These are phyloP conservation scores for Lasiosphaeriaceae sp. DNA, from an alignment of 495 filamentous ascomycete genomes.

Conservation along the genomic window DNA sequence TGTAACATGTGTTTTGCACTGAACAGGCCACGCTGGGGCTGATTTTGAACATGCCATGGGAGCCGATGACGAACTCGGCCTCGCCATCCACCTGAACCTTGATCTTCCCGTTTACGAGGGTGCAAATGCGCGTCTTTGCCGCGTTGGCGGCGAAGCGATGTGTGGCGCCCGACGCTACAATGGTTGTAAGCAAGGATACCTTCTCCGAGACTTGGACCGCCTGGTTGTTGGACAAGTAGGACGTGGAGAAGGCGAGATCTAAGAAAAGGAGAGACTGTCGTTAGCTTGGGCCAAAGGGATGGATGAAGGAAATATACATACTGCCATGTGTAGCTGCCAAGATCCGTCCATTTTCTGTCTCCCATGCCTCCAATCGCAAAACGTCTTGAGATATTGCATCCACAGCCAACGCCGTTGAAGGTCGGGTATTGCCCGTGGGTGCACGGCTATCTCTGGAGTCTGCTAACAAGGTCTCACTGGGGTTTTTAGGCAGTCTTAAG, in stretches of 20 bases:
- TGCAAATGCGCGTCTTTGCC: constrained; percentile 21
- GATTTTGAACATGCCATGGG: constrained; percentile 24
- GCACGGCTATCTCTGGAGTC: neutral
- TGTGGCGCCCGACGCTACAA: constrained; percentile 22
- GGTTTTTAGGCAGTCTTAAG: neutral
- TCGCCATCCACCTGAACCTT: constrained; percentile 21
- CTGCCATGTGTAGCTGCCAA: neutral
- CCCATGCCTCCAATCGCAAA: constrained; percentile 18
- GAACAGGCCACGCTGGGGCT: constrained; percentile 15
- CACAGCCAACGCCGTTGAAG: neutral
- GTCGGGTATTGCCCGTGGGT: neutral
- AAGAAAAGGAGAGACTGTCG: neutral
- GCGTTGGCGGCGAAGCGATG: constrained; percentile 13
- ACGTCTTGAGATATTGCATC: neutral
- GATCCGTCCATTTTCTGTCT: constrained; percentile 1
- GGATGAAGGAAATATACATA: neutral
- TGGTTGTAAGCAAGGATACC: constrained; percentile 20
- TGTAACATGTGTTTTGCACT: constrained; percentile 24
- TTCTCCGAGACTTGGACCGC: constrained; percentile 15
- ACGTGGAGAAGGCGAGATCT: constrained; percentile 27
- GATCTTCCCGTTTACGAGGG: constrained; percentile 25
- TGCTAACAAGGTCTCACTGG: neutral
- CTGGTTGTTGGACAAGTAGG: constrained; percentile 24
- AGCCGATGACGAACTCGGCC: constrained; percentile 24
- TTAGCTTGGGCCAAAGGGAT: neutral